Base-by-base conservation (phyloP, 306 rosid species). In the Cucurbita argyrosperma region DNA sequence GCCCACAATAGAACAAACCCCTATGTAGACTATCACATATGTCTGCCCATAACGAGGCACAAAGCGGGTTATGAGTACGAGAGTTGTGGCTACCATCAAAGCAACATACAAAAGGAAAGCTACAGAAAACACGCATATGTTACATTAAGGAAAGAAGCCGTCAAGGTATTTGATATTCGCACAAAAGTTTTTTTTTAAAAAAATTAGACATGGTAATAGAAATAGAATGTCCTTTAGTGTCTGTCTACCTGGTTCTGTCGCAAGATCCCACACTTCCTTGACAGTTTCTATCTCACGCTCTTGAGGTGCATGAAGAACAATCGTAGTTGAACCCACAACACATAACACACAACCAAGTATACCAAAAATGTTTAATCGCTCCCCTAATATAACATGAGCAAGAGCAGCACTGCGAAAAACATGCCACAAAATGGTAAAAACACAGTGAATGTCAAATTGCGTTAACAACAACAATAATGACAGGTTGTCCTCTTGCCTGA, bases 231-330 rank as follows among this genome's bases (percentile, higher is more conserved):
- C 50, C 39, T 45, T 45, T 45, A 45, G 55, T 42, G 18, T 19
- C 19, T 42, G 18, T 19, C 19, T 66, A 66, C 72, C 72, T 50
- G 75, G 75, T 35, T 71, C 75, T 16, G 75, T 71, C 1, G 75
- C 75, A 51, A 71, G 75, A 71, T 49, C 60, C 75, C 75, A 71
- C 2, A 71, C 75, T 50, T 71, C 75, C 59, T 35, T 49, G 30
- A 71, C 75, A 4, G 75, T 50, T 71, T 50, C 60, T 49, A 71
- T 71, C 26, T 51, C 75, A 35, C 75, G 61, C 61, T 71, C 75
- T 71, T 71, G 75, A 8, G 75, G 75, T 26, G 75, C 75, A 71
- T 71, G 75, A 46, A 71, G 75, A 71, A 71, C 75, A 71, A 71
- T 37, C 35, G 75, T 71, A 15, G 60, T 71, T 19, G 75, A 71